Conservation (phyloP, 768 basidiomycete species). For the Calocybe indica region DNA sequence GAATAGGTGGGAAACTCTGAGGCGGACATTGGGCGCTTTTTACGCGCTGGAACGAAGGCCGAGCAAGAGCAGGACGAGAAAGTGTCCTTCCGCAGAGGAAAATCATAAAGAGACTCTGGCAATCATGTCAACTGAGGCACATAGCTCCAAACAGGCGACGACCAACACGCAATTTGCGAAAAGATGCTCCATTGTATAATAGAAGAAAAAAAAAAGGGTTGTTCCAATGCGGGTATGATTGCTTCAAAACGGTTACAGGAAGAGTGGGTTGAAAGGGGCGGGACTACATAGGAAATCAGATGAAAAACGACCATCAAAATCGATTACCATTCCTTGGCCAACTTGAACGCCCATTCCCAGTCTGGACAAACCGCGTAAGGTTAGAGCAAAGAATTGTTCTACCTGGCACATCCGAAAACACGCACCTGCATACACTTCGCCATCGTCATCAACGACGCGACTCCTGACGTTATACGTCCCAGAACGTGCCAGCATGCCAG, state of each 20-base stretch:
- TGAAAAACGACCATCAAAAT: not conserved
- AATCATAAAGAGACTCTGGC: no score
- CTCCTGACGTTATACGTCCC: conserved; percentile 77
- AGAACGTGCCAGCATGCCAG: conserved; percentile 78
- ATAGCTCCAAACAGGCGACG: not conserved
- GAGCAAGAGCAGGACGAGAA: no score
- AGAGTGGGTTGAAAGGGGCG: not conserved
- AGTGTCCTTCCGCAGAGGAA: no score
- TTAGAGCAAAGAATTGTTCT: not conserved
- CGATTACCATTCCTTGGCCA: conserved; percentile 83
- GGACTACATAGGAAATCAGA: conserved; percentile 1
- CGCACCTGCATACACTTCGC: conserved; percentile 71
- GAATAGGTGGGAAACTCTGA: no score
- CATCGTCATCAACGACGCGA: conserved; percentile 86
- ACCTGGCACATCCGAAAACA: conserved; percentile 3
- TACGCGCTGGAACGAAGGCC: no score
- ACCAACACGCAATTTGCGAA: not conserved
- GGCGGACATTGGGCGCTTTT: no score
- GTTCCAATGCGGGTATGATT: no score
- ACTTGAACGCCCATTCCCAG: conserved; percentile 88
- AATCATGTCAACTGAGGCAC: no score
- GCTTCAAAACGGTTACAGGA: conserved; percentile 1
- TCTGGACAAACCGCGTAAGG: conserved; percentile 32
- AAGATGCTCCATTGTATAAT: not conserved
- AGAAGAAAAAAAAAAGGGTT: not conserved